Base-by-base conservation (phyloP, 768 basidiomycete genomes). In the Trametes villosa region DNA sequence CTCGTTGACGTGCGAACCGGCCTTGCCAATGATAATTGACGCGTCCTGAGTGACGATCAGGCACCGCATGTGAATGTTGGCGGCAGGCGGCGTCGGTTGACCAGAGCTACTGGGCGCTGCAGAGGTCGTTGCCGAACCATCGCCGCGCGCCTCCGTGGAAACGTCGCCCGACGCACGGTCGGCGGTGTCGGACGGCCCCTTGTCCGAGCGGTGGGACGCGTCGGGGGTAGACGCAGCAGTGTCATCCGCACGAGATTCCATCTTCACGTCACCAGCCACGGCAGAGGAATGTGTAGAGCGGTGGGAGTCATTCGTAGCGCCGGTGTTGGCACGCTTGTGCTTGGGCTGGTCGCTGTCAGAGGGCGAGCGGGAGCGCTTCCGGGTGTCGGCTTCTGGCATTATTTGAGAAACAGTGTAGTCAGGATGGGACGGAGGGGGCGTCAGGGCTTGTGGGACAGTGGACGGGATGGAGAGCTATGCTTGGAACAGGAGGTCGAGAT, bases 31-130 rank as follows among this genome's bases (percentile, higher is more conserved):
- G 79, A 98, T 98, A 77, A 99, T 96, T 55, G 94, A 96, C 13
- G 97, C 97, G 76, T 99, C 97, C 77, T 98, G 96, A 11, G 97
- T 98, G 68, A 99, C 97, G 72, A 99, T 99, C 70, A 99, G 81
- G 74, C 94, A 96, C 46, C 96, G 88, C 94, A 99, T 96, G 70
- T 96, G 91, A 68, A 99, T 99, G 76, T 86, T 87, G 31, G 90
- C 88, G 18, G 91, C 86, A 26, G 90, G 89, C 12, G 86, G 77
- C 2, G 84, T 73, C 11, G 78, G 66, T 7, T 77, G 67, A 2
- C 79, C 69, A 17, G 84, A 80, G 30, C 82, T 80, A 13, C 85
- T 83, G n/a, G 84, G 75, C 18, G 81, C 78, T 24, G 81, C 80
- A 13, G 83, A 81, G 6, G 80, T 76, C 48, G 79, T 76, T 48